phyloP scores from a whole-genome alignment of 768 basidiomycete genomes.

The Pulveroboletus sp. region DNA sequence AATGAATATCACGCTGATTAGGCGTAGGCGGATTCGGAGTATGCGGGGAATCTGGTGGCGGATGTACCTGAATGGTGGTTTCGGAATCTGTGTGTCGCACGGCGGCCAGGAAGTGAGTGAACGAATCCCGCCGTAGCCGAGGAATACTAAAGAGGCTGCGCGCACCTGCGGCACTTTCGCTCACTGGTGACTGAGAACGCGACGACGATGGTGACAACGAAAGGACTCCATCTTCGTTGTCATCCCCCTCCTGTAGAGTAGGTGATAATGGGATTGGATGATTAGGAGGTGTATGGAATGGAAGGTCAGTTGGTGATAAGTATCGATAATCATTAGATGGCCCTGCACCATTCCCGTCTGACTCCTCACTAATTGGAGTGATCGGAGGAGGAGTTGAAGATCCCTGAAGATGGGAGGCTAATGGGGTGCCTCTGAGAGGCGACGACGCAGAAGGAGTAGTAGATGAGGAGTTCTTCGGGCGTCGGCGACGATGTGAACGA shows the following conservation, averaged over 20 bases:
- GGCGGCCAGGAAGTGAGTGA: slow-evolving; percentile 60
- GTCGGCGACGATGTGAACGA: slow-evolving; percentile 58
- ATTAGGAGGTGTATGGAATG: slow-evolving; percentile 53
- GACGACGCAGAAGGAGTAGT: slow-evolving; percentile 51
- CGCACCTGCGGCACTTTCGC: slow-evolving; percentile 66
- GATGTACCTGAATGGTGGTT: slow-evolving; percentile 65
- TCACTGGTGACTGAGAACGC: slow-evolving; percentile 55
- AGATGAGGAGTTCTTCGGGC: slow-evolving; percentile 39
- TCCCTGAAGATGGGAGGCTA: slow-evolving; percentile 40
- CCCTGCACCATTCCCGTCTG: slow-evolving; percentile 44
- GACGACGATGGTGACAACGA: slow-evolving; percentile 32
- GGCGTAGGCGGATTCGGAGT: slow-evolving; percentile 85
- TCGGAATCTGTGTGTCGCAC: slow-evolving; percentile 63
- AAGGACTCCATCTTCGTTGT: slow-evolving; percentile 23
- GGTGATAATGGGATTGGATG: slow-evolving; percentile 45
- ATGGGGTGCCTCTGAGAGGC: slow-evolving; percentile 53
- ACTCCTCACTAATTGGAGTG: slow-evolving; percentile 69
- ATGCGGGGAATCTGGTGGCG: slow-evolving; percentile 74
- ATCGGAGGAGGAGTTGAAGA: slow-evolving; percentile 62
- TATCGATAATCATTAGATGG: slow-evolving; percentile 49
- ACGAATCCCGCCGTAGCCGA: slow-evolving; percentile 59
- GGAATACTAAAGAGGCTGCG: slow-evolving; percentile 73
- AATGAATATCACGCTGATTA: slow-evolving; percentile 73
- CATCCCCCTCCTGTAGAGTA: slow-evolving; percentile 16
- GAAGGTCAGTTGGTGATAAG: slow-evolving; percentile 58